A percentile compares a stretch with the other conserved stretches of the same genome.
Conservation (phyloP, 495 filamentous ascomycete genomes). For the Sabuloglossum arenarium region DNA sequence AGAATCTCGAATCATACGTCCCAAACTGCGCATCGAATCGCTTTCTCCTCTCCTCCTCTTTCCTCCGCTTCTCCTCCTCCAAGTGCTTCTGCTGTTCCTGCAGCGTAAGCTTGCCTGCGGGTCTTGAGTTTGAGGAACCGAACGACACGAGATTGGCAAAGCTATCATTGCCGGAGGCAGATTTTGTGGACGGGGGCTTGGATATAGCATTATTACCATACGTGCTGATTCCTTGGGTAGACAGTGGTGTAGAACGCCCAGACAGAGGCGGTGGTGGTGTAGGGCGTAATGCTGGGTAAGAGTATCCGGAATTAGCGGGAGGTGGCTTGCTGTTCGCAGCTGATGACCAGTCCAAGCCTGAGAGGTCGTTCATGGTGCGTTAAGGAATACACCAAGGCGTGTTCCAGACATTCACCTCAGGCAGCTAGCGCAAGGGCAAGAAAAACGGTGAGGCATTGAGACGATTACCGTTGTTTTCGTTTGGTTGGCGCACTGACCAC, state of each 20-base stretch:
- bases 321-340: constrained; percentile 18
- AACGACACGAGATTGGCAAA: constrained; percentile 79
- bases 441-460: not conserved
- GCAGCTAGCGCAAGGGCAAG: not conserved
- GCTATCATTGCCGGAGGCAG: constrained; percentile 54
- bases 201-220: constrained; percentile 13
- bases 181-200: constrained; percentile 28
- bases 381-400: not conserved
- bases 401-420: not conserved
- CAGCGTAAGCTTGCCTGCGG: constrained; percentile 50
- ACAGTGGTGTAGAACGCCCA: constrained; percentile 47
- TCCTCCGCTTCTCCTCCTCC: constrained; percentile 52
- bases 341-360: constrained; percentile 3
- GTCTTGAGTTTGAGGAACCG: constrained; percentile 36
- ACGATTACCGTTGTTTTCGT: not conserved
- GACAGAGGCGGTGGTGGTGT: constrained; percentile 34
- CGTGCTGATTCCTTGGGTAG: constrained; percentile 22
- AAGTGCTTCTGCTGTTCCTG: constrained; percentile 69
- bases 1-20: constrained; percentile 38
- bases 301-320: constrained; percentile 28
- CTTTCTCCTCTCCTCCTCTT: constrained; percentile 49
- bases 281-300: constrained; percentile 39
- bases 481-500: not conserved
- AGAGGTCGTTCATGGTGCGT: constrained; percentile 5
- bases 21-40: constrained; percentile 58